Conservation (phyloP, 1,284 basidiomycete genomes). For the Irpex rosettiformis region DNA sequence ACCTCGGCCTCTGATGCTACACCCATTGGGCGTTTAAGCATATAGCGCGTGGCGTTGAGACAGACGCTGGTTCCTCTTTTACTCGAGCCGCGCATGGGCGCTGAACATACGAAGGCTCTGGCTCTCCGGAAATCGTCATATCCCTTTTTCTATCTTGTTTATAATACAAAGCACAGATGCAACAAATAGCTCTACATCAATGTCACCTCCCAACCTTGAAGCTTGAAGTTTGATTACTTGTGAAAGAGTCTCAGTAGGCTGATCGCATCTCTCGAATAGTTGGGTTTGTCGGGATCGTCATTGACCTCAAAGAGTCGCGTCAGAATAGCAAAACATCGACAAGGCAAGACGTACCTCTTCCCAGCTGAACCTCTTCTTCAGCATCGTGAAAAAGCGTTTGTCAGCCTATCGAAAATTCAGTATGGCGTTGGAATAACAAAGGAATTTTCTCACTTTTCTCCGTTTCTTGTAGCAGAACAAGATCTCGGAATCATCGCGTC, state of each 20-base stretch:
- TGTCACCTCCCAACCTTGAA: not conserved
- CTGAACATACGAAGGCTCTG: no score
- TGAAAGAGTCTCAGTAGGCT: conserved; percentile 33
- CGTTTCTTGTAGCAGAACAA: conserved; percentile 94
- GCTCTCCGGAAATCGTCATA: no score
- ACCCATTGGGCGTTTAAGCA: not conserved
- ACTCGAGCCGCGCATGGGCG: not conserved
- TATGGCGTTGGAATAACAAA: not conserved
- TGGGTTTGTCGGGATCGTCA: conserved; percentile 35
- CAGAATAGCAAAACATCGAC: not conserved
- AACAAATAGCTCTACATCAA: no score
- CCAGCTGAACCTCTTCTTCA: conserved; percentile 85
- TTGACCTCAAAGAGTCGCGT: conserved; percentile 26
- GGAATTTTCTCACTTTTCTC: conserved; percentile 60
- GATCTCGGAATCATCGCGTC: conserved; percentile 54
- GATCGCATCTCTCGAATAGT: conserved; percentile 39
- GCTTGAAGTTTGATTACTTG: no score
- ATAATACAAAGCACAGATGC: not conserved
- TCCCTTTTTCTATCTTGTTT: not conserved
- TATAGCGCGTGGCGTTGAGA: not conserved
- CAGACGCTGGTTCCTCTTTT: not conserved
- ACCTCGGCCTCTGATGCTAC: not conserved
- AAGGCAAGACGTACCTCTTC: conserved; percentile 44
- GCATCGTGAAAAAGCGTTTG: conserved; percentile 81
- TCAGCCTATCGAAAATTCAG: conserved; percentile 60